Conservation (phyloP, 768 basidiomycete species). For the Daedalea quercina region DNA sequence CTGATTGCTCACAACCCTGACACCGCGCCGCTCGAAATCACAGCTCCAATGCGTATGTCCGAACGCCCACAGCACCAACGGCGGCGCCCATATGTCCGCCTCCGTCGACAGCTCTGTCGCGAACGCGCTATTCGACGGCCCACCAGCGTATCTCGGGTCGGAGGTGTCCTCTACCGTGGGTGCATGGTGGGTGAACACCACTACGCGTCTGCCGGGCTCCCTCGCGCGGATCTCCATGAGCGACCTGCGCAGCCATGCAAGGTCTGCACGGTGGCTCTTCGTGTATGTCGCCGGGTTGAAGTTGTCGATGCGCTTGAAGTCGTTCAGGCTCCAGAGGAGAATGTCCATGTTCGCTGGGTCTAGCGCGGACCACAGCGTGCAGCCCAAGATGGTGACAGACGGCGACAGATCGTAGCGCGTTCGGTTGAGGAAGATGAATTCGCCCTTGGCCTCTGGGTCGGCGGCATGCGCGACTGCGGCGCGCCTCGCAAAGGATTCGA, state of each 20-base stretch:
- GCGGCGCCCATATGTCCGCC: slow-evolving; percentile 23
- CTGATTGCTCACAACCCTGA: slow-evolving; percentile 30
- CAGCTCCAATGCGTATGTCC: slow-evolving; percentile 34
- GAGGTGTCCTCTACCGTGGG: slow-evolving; percentile 27
- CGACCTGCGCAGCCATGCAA: slow-evolving; percentile 24
- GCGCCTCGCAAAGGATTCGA: not conserved
- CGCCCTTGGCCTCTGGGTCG: slow-evolving; percentile 5
- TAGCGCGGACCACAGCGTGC: slow-evolving; percentile 31
- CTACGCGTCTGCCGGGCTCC: slow-evolving; percentile 23
- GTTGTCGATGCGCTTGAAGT: slow-evolving; percentile 26
- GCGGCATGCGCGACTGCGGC: not conserved
- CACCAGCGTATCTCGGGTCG: slow-evolving; percentile 23
- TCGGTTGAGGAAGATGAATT: slow-evolving; percentile 25
- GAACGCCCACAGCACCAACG: slow-evolving; percentile 30
- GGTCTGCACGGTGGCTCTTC: slow-evolving; percentile 21
- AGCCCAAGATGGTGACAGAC: slow-evolving; percentile 28
- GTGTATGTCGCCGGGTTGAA: slow-evolving; percentile 19
- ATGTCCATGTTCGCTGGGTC: slow-evolving; percentile 23
- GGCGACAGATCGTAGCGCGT: slow-evolving; percentile 26
- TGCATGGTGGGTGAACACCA: slow-evolving; percentile 33
- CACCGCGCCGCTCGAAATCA: slow-evolving; percentile 26
- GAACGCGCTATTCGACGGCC: slow-evolving; percentile 22
- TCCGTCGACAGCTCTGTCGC: slow-evolving; percentile 23
- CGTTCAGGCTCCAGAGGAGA: slow-evolving; percentile 24
- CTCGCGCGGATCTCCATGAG: slow-evolving; percentile 17